A percentile compares a stretch with the other conserved stretches of the same genome.
Evolutionary conservation across 169 alveolate species (phyloP).

Genomic region (Plasmodium gallinaceum): DNA sequence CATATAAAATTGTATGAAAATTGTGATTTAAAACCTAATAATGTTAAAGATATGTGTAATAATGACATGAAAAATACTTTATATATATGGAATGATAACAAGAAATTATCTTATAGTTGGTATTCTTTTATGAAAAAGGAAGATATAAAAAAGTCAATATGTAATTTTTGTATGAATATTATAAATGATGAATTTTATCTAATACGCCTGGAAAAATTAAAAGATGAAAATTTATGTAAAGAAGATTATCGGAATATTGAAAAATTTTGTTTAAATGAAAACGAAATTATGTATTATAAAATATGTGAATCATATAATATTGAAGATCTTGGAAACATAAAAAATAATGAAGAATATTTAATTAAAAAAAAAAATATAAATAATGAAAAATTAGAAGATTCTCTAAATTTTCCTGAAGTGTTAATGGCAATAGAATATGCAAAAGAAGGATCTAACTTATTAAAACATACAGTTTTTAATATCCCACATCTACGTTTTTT

Average conservation of each 20-base stretch:
- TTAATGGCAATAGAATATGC: constrained; percentile 57
- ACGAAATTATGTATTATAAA: neutral
- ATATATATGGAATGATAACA: constrained; percentile 8
- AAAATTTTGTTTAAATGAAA: neutral
- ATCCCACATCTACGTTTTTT: constrained; percentile 55
- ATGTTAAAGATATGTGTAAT: neutral
- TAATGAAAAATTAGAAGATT: neutral
- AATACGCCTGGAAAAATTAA: constrained; percentile 16
- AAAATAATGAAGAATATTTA: neutral
- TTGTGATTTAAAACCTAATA: neutral
- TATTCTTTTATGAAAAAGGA: neutral
- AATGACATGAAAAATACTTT: neutral
- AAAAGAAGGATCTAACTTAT: constrained; percentile 59
- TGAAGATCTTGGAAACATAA: neutral
- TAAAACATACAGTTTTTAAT: constrained; percentile 51
- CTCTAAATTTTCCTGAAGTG: constrained; percentile 35
- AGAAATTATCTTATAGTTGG: constrained; percentile 13
- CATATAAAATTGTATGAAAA: neutral
- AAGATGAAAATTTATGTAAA: constrained; percentile 18
- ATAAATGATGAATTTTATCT: constrained; percentile 26
- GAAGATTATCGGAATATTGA: neutral
- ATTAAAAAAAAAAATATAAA: neutral
- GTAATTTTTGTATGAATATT: constrained; percentile 37
- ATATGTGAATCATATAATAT: neutral
- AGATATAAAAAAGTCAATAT: constrained; percentile 19